Conservation (phyloP, 768 basidiomycete species). For the Russula brevipes region DNA sequence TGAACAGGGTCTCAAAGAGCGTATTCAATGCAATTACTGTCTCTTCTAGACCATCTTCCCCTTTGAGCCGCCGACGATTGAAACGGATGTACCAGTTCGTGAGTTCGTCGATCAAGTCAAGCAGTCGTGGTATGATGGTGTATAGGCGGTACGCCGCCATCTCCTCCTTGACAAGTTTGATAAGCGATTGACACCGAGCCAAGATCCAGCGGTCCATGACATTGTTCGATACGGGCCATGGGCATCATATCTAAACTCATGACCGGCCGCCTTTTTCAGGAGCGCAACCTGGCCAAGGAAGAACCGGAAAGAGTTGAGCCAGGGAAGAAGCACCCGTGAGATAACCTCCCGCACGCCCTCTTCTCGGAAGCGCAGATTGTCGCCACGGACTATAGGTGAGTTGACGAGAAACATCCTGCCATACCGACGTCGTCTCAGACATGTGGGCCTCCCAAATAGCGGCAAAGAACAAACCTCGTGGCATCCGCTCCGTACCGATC, state of each 20-base stretch:
- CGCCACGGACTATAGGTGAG: slow-evolving; percentile 96
- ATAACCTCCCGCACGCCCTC: slow-evolving; percentile 97
- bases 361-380: slow-evolving; percentile 96
- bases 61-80: slow-evolving; percentile 93
- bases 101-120: slow-evolving; percentile 90
- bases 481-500: slow-evolving; percentile 94
- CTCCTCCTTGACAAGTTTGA: slow-evolving; percentile 84
- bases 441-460: not conserved
- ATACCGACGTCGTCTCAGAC: not conserved
- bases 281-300: slow-evolving; percentile 93
- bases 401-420: slow-evolving; percentile 95
- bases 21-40: slow-evolving; percentile 88
- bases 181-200: slow-evolving; percentile 95
- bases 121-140: slow-evolving; percentile 91
- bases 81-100: slow-evolving; percentile 99
- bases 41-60: slow-evolving; percentile 87
- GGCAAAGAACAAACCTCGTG: slow-evolving; percentile 53
- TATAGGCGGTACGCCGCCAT: slow-evolving; percentile 98
- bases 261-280: slow-evolving; percentile 71
- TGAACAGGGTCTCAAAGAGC: slow-evolving; percentile 90
- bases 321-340: slow-evolving; percentile 92
- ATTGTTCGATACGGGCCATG: slow-evolving; percentile 75
- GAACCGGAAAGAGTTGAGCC: slow-evolving; percentile 99
- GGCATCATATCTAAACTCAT: slow-evolving; percentile 83
- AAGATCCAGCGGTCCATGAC: slow-evolving; percentile 99